These are phyloP conservation scores for Hypoxylon sp. DNA, from an alignment of 2,329 filamentous ascomycete species.

Conservation along the genomic window DNA sequence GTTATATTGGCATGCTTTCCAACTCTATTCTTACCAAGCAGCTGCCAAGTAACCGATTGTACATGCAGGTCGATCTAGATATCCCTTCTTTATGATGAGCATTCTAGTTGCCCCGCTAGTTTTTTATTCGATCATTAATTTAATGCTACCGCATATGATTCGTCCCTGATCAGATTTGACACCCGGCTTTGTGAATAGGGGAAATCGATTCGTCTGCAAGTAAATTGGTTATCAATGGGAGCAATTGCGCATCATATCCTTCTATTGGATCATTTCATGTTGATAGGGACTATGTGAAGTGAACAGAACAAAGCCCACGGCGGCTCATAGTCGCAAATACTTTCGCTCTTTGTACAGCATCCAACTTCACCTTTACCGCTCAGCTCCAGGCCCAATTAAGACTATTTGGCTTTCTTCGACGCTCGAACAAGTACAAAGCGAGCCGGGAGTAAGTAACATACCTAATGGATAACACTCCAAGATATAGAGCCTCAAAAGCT, in stretches of 20 bases:
- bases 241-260: neutral
- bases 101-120: neutral
- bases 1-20: slow-evolving; percentile 9
- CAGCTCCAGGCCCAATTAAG: neutral
- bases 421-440: no score
- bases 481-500: no score
- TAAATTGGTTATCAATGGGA: neutral
- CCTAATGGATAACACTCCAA: no score
- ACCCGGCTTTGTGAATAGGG: neutral
- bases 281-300: slow-evolving; percentile 46
- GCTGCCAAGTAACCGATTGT: slow-evolving; percentile 7
- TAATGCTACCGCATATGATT: slow-evolving; percentile 6
- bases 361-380: neutral
- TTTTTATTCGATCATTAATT: slow-evolving; percentile 1
- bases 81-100: slow-evolving; percentile 6
- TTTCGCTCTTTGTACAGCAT: neutral
- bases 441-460: no score
- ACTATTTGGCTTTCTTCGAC: neutral
- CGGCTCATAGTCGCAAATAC: neutral
- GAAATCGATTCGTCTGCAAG: neutral
- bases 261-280: slow-evolving; percentile 41
- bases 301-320: slow-evolving; percentile 40
- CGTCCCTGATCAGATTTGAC: slow-evolving; percentile 9
- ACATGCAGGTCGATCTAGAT: slow-evolving; percentile 27
- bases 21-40: slow-evolving; percentile 9